A percentile compares a stretch with the other conserved stretches of the same genome.
phyloP scores from a whole-genome alignment of 2,329 filamentous ascomycete species.

The Colletotrichum chlorophyti region DNA sequence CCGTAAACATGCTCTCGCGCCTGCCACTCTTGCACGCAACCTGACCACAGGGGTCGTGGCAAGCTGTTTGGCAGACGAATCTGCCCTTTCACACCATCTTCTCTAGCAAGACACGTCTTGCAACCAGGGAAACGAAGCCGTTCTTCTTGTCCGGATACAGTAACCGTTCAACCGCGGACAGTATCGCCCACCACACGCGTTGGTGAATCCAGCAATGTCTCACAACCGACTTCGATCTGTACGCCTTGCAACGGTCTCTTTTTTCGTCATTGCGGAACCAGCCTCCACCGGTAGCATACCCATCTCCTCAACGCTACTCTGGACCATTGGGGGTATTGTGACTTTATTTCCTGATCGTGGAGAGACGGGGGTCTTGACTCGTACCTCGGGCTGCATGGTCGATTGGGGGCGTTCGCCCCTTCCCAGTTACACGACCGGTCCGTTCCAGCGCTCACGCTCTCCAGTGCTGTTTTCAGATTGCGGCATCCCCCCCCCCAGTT shows the following conservation, averaged over 20 bases:
- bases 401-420: background rate
- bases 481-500: background rate
- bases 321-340: slow-evolving; percentile 11
- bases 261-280: background rate
- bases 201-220: background rate
- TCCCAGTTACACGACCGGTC: slow-evolving; percentile 3
- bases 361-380: slow-evolving; percentile 26
- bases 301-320: slow-evolving; percentile 4
- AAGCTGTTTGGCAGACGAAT: background rate
- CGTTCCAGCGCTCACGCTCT: background rate
- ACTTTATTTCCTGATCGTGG: slow-evolving; percentile 18
- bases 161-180: background rate
- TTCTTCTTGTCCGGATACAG: slow-evolving; percentile 9
- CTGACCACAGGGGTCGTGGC: background rate
- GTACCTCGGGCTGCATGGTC: background rate
- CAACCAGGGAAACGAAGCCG: background rate
- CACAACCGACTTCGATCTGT: background rate
- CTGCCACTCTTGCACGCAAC: background rate
- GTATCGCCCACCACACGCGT: background rate
- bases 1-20: background rate
- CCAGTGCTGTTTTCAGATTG: background rate
- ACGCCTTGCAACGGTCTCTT: background rate
- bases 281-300: slow-evolving; percentile 20
- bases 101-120: slow-evolving; percentile 2
- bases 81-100: slow-evolving; percentile 1